phyloP scores from a whole-genome alignment of 2,329 filamentous ascomycete species.

The Fusarium haematococcum region DNA sequence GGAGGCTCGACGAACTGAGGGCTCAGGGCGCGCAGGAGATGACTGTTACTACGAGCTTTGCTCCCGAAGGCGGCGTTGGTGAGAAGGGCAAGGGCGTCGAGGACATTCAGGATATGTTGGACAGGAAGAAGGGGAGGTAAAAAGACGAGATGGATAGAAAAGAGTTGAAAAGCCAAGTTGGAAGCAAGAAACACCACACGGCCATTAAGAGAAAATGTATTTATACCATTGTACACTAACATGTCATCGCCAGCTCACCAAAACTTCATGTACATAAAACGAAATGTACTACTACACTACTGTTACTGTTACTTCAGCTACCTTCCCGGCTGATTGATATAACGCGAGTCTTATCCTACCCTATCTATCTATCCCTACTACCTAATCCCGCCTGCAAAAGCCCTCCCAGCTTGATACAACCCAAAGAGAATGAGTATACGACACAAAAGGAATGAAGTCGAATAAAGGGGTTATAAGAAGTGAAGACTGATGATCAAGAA shows the following conservation, averaged over 20 bases:
- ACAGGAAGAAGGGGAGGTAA: constrained; percentile 49
- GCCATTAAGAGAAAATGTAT: constrained; percentile 17
- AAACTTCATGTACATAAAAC: constrained; percentile 10
- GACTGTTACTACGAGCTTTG: constrained; percentile 54
- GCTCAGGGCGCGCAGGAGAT: constrained; percentile 77
- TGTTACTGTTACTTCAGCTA: background rate
- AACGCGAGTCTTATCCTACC: constrained; percentile 43
- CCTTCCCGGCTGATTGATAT: constrained; percentile 15
- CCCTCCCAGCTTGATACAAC: constrained; percentile 21
- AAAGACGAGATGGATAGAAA: background rate
- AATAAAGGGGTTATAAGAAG: constrained; percentile 30
- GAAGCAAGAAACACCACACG: background rate
- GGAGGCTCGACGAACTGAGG: constrained; percentile 80
- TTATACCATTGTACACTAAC: constrained; percentile 36
- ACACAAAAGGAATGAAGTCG: constrained; percentile 34
- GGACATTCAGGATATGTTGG: constrained; percentile 55
- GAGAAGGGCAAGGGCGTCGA: constrained; percentile 50
- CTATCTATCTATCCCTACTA: constrained; percentile 42
- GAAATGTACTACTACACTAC: constrained; percentile 17
- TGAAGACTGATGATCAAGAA: constrained; percentile 26
- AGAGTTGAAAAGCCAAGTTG: background rate
- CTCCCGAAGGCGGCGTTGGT: constrained; percentile 47
- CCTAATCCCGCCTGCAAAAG: constrained; percentile 28
- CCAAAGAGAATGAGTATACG: constrained; percentile 32
- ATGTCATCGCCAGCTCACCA: constrained; percentile 30